phyloP scores from a whole-genome alignment of 2,329 filamentous ascomycete species.

The Emericellopsis cladophorae region DNA sequence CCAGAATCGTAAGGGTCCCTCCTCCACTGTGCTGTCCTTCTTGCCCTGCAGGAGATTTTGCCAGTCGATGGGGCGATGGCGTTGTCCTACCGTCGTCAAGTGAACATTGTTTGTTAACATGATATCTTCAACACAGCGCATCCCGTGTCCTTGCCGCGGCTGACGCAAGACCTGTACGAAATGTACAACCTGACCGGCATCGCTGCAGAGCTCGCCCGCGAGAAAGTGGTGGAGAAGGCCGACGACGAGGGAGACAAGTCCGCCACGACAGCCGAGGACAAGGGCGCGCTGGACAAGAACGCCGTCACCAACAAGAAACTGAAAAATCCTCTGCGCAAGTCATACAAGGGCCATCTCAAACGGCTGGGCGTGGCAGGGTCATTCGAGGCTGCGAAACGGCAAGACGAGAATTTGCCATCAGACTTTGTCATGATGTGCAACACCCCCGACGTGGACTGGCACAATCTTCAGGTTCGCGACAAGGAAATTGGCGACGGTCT shows the following conservation, averaged over 20 bases:
- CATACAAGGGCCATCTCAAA: slow-evolving; percentile 58
- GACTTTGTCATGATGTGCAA: slow-evolving; percentile 39
- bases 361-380: slow-evolving; percentile 47
- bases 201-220: slow-evolving; percentile 48
- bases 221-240: slow-evolving; percentile 46
- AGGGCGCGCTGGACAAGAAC: too few species aligned
- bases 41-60: slow-evolving; percentile 11
- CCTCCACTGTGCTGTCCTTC: slow-evolving; percentile 22
- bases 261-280: too few species aligned
- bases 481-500: slow-evolving; percentile 43
- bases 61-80: slow-evolving; percentile 9
- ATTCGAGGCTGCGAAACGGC: slow-evolving; percentile 43
- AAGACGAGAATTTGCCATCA: slow-evolving; percentile 32
- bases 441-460: slow-evolving; percentile 44
- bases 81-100: slow-evolving; percentile 5
- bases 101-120: slow-evolving; percentile 28
- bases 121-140: slow-evolving; percentile 29
- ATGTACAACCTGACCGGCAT: slow-evolving; percentile 42
- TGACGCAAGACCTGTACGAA: slow-evolving; percentile 45
- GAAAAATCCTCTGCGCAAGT: slow-evolving; percentile 54
- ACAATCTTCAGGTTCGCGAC: slow-evolving; percentile 37
- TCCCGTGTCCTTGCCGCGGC: slow-evolving; percentile 30
- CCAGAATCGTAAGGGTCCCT: slow-evolving; percentile 53
- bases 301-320: too few species aligned
- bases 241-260: too few species aligned